Evolutionary conservation across 2,329 filamentous ascomycete genomes (phyloP), one percentile per base, ranked within the genome.

Genomic region (Pseudogymnoascus sp.): DNA sequence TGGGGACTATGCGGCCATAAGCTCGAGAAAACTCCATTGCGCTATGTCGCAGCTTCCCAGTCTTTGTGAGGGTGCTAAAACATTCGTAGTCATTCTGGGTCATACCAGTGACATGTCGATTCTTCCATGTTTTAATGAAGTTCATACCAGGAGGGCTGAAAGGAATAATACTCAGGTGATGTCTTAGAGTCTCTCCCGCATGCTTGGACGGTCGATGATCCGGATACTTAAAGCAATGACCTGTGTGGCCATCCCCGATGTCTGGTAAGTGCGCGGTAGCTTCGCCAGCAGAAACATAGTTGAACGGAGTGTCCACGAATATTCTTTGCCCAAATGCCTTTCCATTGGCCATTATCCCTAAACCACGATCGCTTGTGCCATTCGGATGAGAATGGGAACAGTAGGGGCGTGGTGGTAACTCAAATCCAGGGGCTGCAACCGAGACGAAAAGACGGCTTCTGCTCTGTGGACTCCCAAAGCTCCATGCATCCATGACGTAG

Each of bases 391-490:
- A 82, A 70, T 93, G 89, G 0, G 88, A 89, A 0, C 83, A 78
- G 0, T 73, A 66, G 0, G 88, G 89, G 2, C 79, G 76, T 0
- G 75, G 71, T 0, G 89, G 83, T 0, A 88, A 81, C 1, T 71
- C 73, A 2, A 83, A 74, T 0, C 85, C 87, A 0, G 90, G 88
- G 0, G 88, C 88, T 0, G 89, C 83, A 65, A 92, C 88, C 2
- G 82, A 78, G 1, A 95, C 79, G 65, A 96, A 91, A 0, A 93
- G 78, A 6, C 91, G 80, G 2, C 80, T 82, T 4, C 91, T 82
- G 2, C 76, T 77, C 70, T 95, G 90, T 0, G 85, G 77, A 1
- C 86, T 84, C 0, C 89, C 88, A 66, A 83, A 85, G 0, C 82
- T 83, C 79, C 87, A 91, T 0, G 89, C 83, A 67, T 92, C 89